Percentiles rank a stretch among this genome's conserved stretches.
Evolutionary conservation across 2,329 filamentous ascomycete genomes (phyloP).

Genomic region (Ascochyta rabiei): DNA sequence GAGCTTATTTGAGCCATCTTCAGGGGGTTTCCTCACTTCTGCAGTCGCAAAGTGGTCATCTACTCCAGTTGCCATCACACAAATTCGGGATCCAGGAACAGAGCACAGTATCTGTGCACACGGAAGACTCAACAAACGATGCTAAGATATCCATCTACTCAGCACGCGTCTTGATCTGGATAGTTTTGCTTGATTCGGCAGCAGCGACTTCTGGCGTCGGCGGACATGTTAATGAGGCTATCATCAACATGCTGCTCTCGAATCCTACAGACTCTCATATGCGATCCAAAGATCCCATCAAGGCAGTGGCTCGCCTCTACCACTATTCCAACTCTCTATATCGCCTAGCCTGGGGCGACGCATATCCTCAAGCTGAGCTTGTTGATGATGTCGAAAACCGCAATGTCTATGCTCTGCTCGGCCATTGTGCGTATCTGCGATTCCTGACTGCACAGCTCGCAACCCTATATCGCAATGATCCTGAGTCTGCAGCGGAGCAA

Average conservation of each 20-base stretch:
- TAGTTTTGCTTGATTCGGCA: conserved; percentile 39
- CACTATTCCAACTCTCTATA: conserved; percentile 45
- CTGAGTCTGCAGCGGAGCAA: conserved; percentile 9
- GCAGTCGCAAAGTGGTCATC: conserved; percentile 18
- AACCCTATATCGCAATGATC: conserved; percentile 17
- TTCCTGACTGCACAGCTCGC: conserved; percentile 42
- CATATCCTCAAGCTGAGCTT: conserved; percentile 45
- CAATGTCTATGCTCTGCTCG: conserved; percentile 41
- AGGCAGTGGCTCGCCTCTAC: conserved; percentile 37
- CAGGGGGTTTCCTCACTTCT: conserved; percentile 42
- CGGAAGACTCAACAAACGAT: neutral
- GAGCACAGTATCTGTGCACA: neutral
- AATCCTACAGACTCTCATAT: conserved; percentile 5
- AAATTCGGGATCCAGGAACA: conserved; percentile 3
- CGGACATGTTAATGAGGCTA: conserved; percentile 39
- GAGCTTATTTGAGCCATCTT: conserved; percentile 42
- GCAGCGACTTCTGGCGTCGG: conserved; percentile 43
- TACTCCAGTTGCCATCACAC: conserved; percentile 12
- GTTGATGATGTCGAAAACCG: conserved; percentile 48
- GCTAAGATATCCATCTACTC: conserved; percentile 40
- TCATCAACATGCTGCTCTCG: conserved; percentile 23
- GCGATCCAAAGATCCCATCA: conserved; percentile 11
- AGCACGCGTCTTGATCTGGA: conserved; percentile 45
- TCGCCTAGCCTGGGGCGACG: conserved; percentile 42
- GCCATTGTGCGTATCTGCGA: conserved; percentile 40